Evolutionary conservation across 306 rosid genomes (phyloP), one percentile per base, ranked within the genome.

Genomic region (Rosa multiflora): DNA sequence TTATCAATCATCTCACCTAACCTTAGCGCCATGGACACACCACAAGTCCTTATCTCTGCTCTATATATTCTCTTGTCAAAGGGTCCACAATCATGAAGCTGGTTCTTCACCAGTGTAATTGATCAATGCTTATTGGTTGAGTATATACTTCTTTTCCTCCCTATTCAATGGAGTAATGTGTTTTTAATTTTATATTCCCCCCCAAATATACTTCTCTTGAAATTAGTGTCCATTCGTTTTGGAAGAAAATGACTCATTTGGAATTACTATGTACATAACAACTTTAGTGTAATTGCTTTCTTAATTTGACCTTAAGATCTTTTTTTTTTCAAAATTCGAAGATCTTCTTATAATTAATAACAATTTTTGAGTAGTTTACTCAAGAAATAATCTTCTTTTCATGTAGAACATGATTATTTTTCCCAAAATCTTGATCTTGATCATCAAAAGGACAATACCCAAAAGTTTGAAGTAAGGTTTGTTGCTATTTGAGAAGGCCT

Each of bases 1-100:
- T 58, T 67, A 14, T 35, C 70, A 64, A 64, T 64, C 44, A 35
- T 77, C 83, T 47, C 23, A 80, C 82, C 87, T 39, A 86, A 86
- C 73, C 35, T n/a, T 46, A 46, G 68, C 49, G 51, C 67, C 26
- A 42, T 68, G 73, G 51, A 43, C 73, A 68, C 32, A 6, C 72
- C 73, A 5, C 37, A 2, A 43, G 72, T 58, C 70, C 72, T 48
- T 72, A 70, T 40, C 35, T 68, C 7, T 17, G 7, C 63, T 20
- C 62, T 35, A 4, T 12, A 2, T 23, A 46, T 21, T 47, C 59
- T 71, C 59, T 71, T 48, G 59, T 32, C 53, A 21, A 12, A 15
- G 52, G 68, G 78, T 56, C 78, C 78, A 56, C 21, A 23, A 20
- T 10, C 49, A 56, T 56, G 68, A 40, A 11, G 52, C 5, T 42